Evolutionary conservation across 306 rosid genomes (phyloP).

Genomic region (Fagus sylvatica): DNA sequence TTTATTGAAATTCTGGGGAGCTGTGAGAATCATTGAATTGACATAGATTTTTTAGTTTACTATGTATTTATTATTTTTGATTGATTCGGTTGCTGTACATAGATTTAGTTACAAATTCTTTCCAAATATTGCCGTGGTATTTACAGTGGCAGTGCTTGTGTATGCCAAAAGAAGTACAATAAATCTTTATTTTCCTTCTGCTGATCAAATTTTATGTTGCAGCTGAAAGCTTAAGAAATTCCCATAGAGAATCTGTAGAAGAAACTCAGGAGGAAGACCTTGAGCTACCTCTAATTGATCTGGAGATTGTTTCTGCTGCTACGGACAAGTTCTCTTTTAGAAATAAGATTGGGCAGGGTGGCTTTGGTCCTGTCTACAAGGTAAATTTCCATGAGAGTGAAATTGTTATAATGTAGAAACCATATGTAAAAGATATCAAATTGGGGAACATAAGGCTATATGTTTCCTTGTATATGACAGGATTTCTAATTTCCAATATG

Average conservation of each 20-base stretch:
- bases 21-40: background rate
- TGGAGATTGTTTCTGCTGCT: slow-evolving; percentile 40
- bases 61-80: too few relatives aligned
- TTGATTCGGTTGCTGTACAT: too few relatives aligned
- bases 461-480: background rate
- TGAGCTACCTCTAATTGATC: slow-evolving; percentile 39
- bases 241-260: background rate
- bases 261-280: slow-evolving; percentile 15
- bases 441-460: background rate
- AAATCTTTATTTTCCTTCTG: background rate
- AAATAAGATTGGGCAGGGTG: slow-evolving; percentile 53
- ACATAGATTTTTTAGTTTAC: background rate
- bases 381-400: slow-evolving; percentile 22
- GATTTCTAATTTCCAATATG: slow-evolving; percentile 10
- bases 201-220: background rate
- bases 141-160: background rate
- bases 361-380: slow-evolving; percentile 54
- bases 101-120: too few relatives aligned
- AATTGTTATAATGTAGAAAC: background rate
- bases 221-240: background rate
- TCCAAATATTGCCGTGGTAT: background rate
- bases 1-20: background rate
- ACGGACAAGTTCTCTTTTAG: slow-evolving; percentile 31
- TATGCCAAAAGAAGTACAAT: background rate
- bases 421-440: background rate